Percentiles rank a stretch among this genome's conserved stretches.
phyloP scores from a whole-genome alignment of 2,329 filamentous ascomycete species.

The Chaetothyriales sp. region DNA sequence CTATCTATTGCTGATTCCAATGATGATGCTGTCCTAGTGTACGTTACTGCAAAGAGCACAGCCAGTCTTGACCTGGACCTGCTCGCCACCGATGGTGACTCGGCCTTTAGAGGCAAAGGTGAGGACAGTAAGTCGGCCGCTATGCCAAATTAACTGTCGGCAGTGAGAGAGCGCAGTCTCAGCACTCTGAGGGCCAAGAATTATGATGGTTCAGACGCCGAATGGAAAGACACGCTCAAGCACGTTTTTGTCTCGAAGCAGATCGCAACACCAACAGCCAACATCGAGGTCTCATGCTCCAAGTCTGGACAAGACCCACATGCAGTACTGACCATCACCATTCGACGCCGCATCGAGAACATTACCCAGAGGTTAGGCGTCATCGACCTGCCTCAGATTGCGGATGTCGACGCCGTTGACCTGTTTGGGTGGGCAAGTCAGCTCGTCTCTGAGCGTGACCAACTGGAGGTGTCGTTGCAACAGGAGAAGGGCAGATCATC shows the following conservation, averaged over 20 bases:
- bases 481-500: slow-evolving; percentile 27
- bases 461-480: slow-evolving; percentile 28
- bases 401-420: slow-evolving; percentile 40
- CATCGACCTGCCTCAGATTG: slow-evolving; percentile 33
- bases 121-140: slow-evolving; percentile 5
- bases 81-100: slow-evolving; percentile 43
- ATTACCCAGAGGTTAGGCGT: slow-evolving; percentile 43
- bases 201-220: slow-evolving; percentile 29
- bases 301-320: slow-evolving; percentile 16
- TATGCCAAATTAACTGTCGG: slow-evolving; percentile 1
- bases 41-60: background rate
- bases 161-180: slow-evolving; percentile 26
- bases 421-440: slow-evolving; percentile 42
- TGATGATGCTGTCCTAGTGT: background rate
- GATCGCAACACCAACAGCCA: background rate
- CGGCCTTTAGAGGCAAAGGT: slow-evolving; percentile 37
- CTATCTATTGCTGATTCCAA: background rate
- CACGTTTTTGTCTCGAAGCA: slow-evolving; percentile 20
- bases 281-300: slow-evolving; percentile 10
- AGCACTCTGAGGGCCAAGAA: slow-evolving; percentile 27
- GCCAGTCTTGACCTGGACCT: slow-evolving; percentile 36
- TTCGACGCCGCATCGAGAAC: slow-evolving; percentile 30
- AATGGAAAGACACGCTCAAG: slow-evolving; percentile 26
- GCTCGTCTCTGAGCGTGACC: slow-evolving; percentile 30
- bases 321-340: slow-evolving; percentile 24